These are phyloP conservation scores for Bombardia bombarda DNA, from an alignment of 495 filamentous ascomycete species.

Conservation along the genomic window DNA sequence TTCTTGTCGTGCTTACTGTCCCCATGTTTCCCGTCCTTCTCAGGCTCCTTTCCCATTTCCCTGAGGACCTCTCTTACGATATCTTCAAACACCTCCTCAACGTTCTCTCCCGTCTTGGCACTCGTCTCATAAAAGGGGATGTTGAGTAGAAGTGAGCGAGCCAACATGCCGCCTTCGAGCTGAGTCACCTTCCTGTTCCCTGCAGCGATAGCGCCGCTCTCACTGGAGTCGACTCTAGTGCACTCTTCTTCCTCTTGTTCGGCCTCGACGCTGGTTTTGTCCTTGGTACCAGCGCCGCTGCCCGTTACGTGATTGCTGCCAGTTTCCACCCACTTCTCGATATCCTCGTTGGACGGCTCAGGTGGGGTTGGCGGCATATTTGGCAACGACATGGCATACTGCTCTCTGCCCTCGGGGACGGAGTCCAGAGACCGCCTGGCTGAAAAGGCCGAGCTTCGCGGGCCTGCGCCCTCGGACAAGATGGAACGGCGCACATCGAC, in stretches of 20 bases:
- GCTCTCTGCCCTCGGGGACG: slow-evolving; percentile 3
- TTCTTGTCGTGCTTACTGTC: neutral
- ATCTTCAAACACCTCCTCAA: slow-evolving; percentile 19
- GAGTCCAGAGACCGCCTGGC: neutral
- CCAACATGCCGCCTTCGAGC: slow-evolving; percentile 12
- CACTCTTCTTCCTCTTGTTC: neutral
- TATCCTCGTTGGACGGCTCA: slow-evolving; percentile 1
- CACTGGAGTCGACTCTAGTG: slow-evolving; percentile 1
- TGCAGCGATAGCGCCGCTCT: neutral
- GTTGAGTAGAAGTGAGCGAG: slow-evolving; percentile 8
- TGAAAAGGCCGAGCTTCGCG: neutral
- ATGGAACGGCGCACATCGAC: slow-evolving; percentile 2
- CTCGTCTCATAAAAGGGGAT: slow-evolving; percentile 18
- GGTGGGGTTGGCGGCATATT: neutral
- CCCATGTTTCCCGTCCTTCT: neutral
- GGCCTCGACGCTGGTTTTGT: too few relatives aligned
- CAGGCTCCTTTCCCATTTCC: slow-evolving; percentile 4
- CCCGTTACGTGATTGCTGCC: neutral
- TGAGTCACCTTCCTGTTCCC: slow-evolving; percentile 12
- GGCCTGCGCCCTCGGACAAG: neutral
- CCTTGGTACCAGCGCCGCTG: too few relatives aligned
- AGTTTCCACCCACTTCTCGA: slow-evolving; percentile 11
- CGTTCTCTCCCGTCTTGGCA: slow-evolving; percentile 18
- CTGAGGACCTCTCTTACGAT: slow-evolving; percentile 14
- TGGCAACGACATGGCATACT: neutral